Conservation (phyloP, 352 stramenopile genomes). For the Pythium insidiosum region DNA sequence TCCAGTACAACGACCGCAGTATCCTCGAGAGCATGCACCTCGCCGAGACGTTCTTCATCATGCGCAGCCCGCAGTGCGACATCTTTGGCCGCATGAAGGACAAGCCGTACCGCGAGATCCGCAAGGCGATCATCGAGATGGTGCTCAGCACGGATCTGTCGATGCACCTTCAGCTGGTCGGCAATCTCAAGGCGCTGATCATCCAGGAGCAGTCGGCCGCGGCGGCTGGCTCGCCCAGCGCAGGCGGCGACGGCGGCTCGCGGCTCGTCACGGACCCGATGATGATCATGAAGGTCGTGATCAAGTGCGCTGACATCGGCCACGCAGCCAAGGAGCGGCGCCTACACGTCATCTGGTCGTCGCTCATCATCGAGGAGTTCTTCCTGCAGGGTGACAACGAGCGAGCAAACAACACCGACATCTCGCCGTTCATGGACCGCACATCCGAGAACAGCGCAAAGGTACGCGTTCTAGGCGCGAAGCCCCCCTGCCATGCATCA, state of each 20-base stretch:
- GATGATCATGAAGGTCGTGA: constrained; percentile 86
- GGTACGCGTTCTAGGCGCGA: too few species aligned
- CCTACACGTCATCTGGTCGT: constrained; percentile 87
- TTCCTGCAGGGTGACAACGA: constrained; percentile 94
- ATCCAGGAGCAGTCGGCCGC: constrained; percentile 41
- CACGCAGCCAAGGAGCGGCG: constrained; percentile 84
- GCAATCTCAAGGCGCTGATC: constrained; percentile 67
- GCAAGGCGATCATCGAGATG: constrained; percentile 84
- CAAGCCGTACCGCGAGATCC: constrained; percentile 69
- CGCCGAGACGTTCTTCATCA: constrained; percentile 79
- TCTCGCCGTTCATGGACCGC: constrained; percentile 91
- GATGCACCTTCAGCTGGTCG: constrained; percentile 75
- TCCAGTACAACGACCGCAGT: constrained; percentile 80
- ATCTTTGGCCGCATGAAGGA: constrained; percentile 78
- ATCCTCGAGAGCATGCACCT: constrained; percentile 86
- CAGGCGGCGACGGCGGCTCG: neutral
- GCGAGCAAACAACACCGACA: constrained; percentile 74
- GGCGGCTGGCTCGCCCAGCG: neutral
- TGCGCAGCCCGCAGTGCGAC: constrained; percentile 57
- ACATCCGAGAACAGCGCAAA: constrained; percentile 83
- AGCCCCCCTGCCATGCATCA: too few species aligned
- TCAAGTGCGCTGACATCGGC: constrained; percentile 90
- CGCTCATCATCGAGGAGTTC: constrained; percentile 92
- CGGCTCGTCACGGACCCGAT: constrained; percentile 56
- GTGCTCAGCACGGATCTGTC: constrained; percentile 83